Evolutionary conservation across 1,284 basidiomycete species (phyloP).

Genomic region (Inonotus hispidus): DNA sequence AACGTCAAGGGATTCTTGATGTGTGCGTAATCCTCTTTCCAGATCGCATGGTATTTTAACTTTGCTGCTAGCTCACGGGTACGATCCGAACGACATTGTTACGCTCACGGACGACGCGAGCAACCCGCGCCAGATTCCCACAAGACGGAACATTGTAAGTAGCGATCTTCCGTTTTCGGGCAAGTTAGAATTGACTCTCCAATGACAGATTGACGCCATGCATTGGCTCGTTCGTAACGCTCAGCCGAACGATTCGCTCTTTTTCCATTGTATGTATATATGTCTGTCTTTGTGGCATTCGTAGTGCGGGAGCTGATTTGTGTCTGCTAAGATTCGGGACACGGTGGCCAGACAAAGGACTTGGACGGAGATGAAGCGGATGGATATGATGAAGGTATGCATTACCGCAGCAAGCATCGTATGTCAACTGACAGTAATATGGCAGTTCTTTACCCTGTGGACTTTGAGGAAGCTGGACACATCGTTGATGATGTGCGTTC

Average conservation of each 20-base stretch:
- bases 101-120: constrained; percentile 73
- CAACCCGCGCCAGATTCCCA: constrained; percentile 65
- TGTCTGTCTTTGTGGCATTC: too few species aligned
- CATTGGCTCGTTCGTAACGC: constrained; percentile 85
- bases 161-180: neutral
- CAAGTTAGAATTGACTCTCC: neutral
- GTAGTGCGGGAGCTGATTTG: too few species aligned
- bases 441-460: constrained; percentile 80
- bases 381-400: constrained; percentile 33
- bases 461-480: constrained; percentile 65
- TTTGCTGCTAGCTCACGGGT: constrained; percentile 48
- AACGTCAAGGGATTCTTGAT: constrained; percentile 74
- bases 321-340: constrained; percentile 38
- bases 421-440: neutral
- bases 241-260: constrained; percentile 78
- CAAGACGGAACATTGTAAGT: constrained; percentile 75
- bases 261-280: constrained; percentile 77
- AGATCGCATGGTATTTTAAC: neutral
- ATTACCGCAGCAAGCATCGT: constrained; percentile 1
- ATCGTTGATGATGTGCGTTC: constrained; percentile 78
- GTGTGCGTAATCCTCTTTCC: constrained; percentile 36
- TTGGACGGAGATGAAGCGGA: constrained; percentile 37
- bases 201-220: constrained; percentile 65
- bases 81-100: constrained; percentile 81
- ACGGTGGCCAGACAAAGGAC: constrained; percentile 53